Percentiles rank a stretch among this genome's conserved stretches.
phyloP scores from a whole-genome alignment of 1,139 yeast species.

The Protomyces inouyei region DNA sequence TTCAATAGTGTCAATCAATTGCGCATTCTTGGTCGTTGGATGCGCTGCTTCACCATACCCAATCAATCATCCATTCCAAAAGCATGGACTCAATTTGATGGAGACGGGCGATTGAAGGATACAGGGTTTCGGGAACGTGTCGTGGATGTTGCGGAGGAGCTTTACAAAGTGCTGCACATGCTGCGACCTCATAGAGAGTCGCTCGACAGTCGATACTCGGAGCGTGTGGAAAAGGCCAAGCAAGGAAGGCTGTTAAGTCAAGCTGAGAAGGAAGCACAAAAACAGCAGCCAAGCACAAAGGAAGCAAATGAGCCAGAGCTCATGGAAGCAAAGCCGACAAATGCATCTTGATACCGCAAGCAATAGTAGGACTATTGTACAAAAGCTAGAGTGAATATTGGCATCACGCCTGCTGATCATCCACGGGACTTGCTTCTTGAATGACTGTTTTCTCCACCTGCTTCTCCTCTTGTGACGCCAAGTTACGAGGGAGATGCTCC shows the following conservation, averaged over 20 bases:
- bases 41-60: conserved; percentile 28
- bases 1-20: conserved; percentile 26
- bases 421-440: too few relatives aligned
- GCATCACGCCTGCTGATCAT: too few relatives aligned
- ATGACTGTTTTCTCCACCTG: background rate
- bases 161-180: conserved; percentile 13
- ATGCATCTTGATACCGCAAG: too few relatives aligned
- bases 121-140: conserved; percentile 28
- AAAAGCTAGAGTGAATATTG: too few relatives aligned
- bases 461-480: background rate
- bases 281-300: background rate
- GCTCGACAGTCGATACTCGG: conserved; percentile 24
- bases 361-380: too few relatives aligned
- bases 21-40: conserved; percentile 30
- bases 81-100: conserved; percentile 28
- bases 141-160: conserved; percentile 27
- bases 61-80: conserved; percentile 28
- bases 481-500: background rate
- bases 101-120: conserved; percentile 20
- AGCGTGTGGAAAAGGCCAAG: conserved; percentile 23
- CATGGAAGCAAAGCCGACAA: background rate
- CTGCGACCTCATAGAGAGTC: conserved; percentile 13
- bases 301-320: background rate
- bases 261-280: conserved; percentile 26
- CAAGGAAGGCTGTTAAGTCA: conserved; percentile 20